Conservation (phyloP, 1,139 yeast species). For the Wickerhamomyces sp. region DNA sequence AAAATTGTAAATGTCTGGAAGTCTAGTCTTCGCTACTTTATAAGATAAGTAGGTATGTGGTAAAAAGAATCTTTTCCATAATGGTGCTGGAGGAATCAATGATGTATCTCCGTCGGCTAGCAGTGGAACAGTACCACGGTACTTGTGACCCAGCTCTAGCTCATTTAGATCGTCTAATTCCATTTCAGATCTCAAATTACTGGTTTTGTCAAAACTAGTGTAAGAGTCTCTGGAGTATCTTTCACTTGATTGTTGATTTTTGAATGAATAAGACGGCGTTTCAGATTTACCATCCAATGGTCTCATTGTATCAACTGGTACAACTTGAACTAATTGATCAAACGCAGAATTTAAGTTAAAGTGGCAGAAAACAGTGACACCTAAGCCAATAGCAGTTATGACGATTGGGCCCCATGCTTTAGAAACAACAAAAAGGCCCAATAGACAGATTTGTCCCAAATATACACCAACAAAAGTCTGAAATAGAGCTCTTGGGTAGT, state of each 20-base stretch:
- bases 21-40: slow-evolving; percentile 45
- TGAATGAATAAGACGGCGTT: slow-evolving; percentile 45
- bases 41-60: slow-evolving; percentile 66
- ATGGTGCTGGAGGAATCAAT: slow-evolving; percentile 30
- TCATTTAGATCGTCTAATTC: slow-evolving; percentile 21
- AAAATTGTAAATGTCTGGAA: slow-evolving; percentile 49
- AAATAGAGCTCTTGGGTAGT: slow-evolving; percentile 82
- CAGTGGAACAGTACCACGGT: slow-evolving; percentile 29
- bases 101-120: slow-evolving; percentile 47
- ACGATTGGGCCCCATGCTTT: slow-evolving; percentile 95
- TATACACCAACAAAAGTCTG: slow-evolving; percentile 88
- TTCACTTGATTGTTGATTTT: background rate
- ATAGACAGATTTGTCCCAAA: slow-evolving; percentile 76
- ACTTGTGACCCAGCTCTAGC: slow-evolving; percentile 15
- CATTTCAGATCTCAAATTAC: slow-evolving; percentile 1
- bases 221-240: slow-evolving; percentile 9
- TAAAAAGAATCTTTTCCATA: slow-evolving; percentile 46
- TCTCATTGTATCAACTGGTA: slow-evolving; percentile 66
- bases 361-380: slow-evolving; percentile 65
- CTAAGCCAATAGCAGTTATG: slow-evolving; percentile 62
- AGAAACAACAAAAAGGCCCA: slow-evolving; percentile 84
- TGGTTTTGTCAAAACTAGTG: slow-evolving; percentile 4
- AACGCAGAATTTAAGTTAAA: slow-evolving; percentile 57
- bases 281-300: slow-evolving; percentile 61
- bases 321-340: slow-evolving; percentile 49